Evolutionary conservation across 1,139 yeast species (phyloP).

Genomic region (Lodderomyces elongisporus): DNA sequence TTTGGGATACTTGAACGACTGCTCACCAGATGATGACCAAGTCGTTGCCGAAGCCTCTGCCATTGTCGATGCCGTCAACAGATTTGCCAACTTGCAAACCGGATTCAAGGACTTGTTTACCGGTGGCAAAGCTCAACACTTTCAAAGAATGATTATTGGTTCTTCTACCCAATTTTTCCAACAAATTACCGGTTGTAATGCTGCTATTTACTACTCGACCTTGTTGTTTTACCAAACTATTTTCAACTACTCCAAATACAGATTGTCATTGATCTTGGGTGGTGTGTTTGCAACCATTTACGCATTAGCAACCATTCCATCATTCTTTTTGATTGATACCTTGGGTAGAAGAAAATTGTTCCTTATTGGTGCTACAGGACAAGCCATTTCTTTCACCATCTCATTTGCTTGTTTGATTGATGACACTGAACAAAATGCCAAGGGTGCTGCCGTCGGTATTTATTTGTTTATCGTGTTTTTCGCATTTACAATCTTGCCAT

Average conservation of each 20-base stretch:
- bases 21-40: conserved; percentile 38
- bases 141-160: conserved; percentile 56
- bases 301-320: conserved; percentile 57
- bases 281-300: conserved; percentile 63
- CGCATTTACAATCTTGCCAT: conserved; percentile 53
- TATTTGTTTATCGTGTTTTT: conserved; percentile 51
- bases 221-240: conserved; percentile 56
- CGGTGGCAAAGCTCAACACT: conserved; percentile 55
- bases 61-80: conserved; percentile 39
- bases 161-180: conserved; percentile 56
- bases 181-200: conserved; percentile 62
- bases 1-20: conserved; percentile 36
- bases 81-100: conserved; percentile 33
- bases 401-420: conserved; percentile 41
- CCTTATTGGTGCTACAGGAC: conserved; percentile 47
- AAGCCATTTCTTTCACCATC: conserved; percentile 36
- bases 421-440: conserved; percentile 28
- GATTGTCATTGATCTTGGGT: conserved; percentile 53
- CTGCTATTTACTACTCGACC: conserved; percentile 64
- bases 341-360: conserved; percentile 63
- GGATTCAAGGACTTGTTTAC: conserved; percentile 49
- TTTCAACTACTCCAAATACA: conserved; percentile 35
- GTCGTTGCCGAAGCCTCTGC: conserved; percentile 40
- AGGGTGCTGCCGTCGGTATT: conserved; percentile 50
- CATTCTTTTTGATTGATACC: conserved; percentile 59